A percentile compares a stretch with the other conserved stretches of the same genome.
phyloP scores from a whole-genome alignment of 805 yeast species.

The Spathaspora boniae region DNA sequence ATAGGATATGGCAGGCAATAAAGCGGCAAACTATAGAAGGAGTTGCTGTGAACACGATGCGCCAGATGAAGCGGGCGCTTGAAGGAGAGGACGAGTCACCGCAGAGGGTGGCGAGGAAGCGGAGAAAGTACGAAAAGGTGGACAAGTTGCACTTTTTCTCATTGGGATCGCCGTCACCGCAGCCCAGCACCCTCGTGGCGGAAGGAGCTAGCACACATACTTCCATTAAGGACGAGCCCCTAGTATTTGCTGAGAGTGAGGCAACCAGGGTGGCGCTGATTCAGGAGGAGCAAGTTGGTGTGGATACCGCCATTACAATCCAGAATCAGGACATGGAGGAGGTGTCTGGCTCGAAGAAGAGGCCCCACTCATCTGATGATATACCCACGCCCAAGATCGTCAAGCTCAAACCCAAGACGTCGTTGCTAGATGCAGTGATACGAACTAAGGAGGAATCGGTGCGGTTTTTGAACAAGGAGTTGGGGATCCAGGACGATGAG shows the following conservation, averaged over 20 bases:
- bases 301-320: no score
- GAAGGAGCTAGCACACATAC: no score
- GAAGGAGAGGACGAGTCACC: slow-evolving; percentile 4
- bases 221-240: no score
- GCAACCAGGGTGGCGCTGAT: no score
- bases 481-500: slow-evolving; percentile 20
- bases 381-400: slow-evolving; percentile 8
- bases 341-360: no score
- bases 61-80: slow-evolving; percentile 3
- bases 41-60: slow-evolving; percentile 3
- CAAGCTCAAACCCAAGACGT: slow-evolving; percentile 14
- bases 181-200: neutral
- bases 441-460: slow-evolving; percentile 22
- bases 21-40: neutral
- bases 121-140: slow-evolving; percentile 31
- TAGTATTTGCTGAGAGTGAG: no score
- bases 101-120: slow-evolving; percentile 16
- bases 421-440: slow-evolving; percentile 28
- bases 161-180: slow-evolving; percentile 13
- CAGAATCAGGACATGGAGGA: no score
- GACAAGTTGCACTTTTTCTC: slow-evolving; percentile 34
- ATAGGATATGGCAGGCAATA: slow-evolving; percentile 1
- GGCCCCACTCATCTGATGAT: no score
- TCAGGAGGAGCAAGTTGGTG: no score
- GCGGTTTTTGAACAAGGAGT: slow-evolving; percentile 18